Base-by-base conservation (phyloP, 352 stramenopile genomes). In the Thalassiosira oceanica region DNA sequence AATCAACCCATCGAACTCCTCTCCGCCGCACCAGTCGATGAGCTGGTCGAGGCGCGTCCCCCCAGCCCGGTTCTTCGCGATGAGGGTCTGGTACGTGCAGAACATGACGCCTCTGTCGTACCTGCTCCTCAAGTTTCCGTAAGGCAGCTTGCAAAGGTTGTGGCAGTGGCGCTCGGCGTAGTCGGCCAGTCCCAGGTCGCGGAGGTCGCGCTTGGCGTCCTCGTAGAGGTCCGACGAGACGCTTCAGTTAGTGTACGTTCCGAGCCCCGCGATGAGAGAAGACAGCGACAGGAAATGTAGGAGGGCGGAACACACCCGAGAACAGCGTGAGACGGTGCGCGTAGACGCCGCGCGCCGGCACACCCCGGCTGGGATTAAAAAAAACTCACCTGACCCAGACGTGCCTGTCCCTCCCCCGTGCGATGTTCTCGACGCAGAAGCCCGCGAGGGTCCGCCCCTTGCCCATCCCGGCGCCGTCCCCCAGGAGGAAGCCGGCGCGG, bases 391-490 rank as follows among this genome's bases (percentile, higher is more conserved):
- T n/a, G 31, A 93, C 66, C 87, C 87, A 93, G 2, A 93, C 52
- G 67, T 92, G 84, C 44, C 74, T 67, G 7, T 42, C 61, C 15
- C 83, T 58, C 13, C 86, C 86, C n/a, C 64, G 48, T 11, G 69
- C 44, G 11, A 63, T 46, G 52, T 91, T 90, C 44, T 93, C 83
- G 2, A 88, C 57, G 6, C 93, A 72, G 37, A 93, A 77, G 3
- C 80, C 84, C 2, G 86, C 81, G 10, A 93, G 67, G 50, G 90
- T 86, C 4, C 87, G 64, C 3, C 87, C 87, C 58, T 93, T 93
- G 24, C 86, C 86, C 29, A 92, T 74, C 27, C 82, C 84, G 13
- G 70, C 70, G 28, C 70, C 70, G 58, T 92, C 85, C 8, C 85
- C 85, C 21, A 92, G 60, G 51, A 92, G 86, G 53, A 92, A 92